Evolutionary conservation across 1,284 basidiomycete species (phyloP).

Genomic region (Cystobasidium slooffiae): DNA sequence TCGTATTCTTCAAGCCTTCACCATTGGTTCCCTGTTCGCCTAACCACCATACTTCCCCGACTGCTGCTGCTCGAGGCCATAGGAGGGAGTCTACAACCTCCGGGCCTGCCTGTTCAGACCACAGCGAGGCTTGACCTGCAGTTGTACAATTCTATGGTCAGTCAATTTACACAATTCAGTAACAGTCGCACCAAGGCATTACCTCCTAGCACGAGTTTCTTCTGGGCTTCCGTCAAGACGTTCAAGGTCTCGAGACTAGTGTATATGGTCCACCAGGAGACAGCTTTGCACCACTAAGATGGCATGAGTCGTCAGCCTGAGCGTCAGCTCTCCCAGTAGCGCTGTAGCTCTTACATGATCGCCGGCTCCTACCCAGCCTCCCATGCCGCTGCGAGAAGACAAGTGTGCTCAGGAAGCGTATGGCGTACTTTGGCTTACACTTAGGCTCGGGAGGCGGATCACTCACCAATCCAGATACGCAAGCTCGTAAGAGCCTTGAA

Average conservation of each 20-base stretch:
- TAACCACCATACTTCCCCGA: slow-evolving; percentile 82
- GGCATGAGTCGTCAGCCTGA: neutral
- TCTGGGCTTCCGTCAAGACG: neutral
- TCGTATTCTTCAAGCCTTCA: slow-evolving; percentile 55
- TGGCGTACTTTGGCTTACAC: slow-evolving; percentile 52
- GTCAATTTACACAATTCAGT: neutral
- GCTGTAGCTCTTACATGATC: slow-evolving; percentile 10
- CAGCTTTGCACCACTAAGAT: slow-evolving; percentile 18
- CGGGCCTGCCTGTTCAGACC: slow-evolving; percentile 75
- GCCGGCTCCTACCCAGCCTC: slow-evolving; percentile 70
- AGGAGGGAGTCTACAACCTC: slow-evolving; percentile 71
- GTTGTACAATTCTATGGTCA: neutral
- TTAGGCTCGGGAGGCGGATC: slow-evolving; percentile 9
- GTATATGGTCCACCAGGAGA: slow-evolving; percentile 35
- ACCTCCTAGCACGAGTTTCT: slow-evolving; percentile 27
- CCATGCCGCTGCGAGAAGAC: slow-evolving; percentile 66
- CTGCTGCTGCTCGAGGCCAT: slow-evolving; percentile 78
- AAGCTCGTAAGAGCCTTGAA: slow-evolving; percentile 72
- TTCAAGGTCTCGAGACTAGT: neutral
- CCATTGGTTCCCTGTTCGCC: slow-evolving; percentile 61
- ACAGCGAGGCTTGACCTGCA: slow-evolving; percentile 70
- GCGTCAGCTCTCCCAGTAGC: neutral
- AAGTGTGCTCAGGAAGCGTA: neutral
- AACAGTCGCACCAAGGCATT: neutral
- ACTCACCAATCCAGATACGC: slow-evolving; percentile 66